Percentiles rank a stretch among this genome's conserved stretches.
Conservation (phyloP, 805 yeast species). For the Barnettozyma pratensis region DNA sequence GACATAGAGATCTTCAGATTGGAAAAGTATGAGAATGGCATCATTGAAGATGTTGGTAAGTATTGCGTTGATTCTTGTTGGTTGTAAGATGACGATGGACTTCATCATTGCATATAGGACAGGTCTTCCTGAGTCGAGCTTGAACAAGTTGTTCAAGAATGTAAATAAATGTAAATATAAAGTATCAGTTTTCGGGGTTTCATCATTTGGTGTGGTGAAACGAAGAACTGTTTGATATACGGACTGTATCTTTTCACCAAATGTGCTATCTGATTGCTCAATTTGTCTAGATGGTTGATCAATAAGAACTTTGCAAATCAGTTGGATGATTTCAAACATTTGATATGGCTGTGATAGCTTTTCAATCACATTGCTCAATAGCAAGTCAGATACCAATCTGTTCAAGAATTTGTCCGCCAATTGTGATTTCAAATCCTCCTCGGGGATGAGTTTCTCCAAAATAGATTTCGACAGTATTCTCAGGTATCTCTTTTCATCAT, state of each 20-base stretch:
- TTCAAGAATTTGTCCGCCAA: slow-evolving; percentile 34
- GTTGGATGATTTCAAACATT: slow-evolving; percentile 36
- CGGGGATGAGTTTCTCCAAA: slow-evolving; percentile 33
- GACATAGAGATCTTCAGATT: slow-evolving; percentile 16
- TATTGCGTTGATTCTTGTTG: slow-evolving; percentile 12
- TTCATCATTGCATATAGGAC: slow-evolving; percentile 25
- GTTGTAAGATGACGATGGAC: slow-evolving; percentile 15
- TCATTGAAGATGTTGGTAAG: slow-evolving; percentile 20
- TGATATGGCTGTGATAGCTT: slow-evolving; percentile 48
- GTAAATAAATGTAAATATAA: slow-evolving; percentile 16
- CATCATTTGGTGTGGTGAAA: too few relatives aligned
- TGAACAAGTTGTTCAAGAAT: slow-evolving; percentile 23
- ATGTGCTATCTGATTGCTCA: background rate
- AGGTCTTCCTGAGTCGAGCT: slow-evolving; percentile 24
- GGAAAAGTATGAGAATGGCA: slow-evolving; percentile 12
- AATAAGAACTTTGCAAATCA: slow-evolving; percentile 13
- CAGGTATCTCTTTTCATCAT: slow-evolving; percentile 30
- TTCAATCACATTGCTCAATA: slow-evolving; percentile 35
- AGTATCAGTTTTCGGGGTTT: background rate
- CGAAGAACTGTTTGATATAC: too few relatives aligned
- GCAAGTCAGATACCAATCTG: slow-evolving; percentile 37
- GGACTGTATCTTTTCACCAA: too few relatives aligned
- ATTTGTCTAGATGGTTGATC: too few relatives aligned
- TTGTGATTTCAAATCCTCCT: slow-evolving; percentile 34
- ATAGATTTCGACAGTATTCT: slow-evolving; percentile 31